Conservation (phyloP, 176 grass and related monocot genomes). For the Oryza glumipatula region DNA sequence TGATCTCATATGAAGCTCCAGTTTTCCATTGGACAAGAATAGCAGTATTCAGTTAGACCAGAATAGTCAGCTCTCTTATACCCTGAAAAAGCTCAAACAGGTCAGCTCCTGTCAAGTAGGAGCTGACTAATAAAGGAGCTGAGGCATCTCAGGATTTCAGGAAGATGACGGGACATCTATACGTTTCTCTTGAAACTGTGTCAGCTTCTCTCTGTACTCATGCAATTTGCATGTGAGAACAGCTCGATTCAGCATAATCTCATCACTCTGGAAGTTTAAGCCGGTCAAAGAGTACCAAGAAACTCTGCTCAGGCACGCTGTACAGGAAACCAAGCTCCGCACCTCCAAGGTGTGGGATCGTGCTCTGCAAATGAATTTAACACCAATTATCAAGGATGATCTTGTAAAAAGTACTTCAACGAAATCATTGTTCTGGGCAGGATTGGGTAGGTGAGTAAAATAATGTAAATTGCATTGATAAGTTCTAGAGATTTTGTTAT, state of each 20-base stretch:
- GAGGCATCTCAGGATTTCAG: not conserved
- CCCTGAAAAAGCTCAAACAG: not conserved
- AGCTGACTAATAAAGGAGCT: not conserved
- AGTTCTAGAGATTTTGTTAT: not conserved
- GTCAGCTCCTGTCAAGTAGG: not conserved
- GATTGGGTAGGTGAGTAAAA: not conserved
- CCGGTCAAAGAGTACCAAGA: constrained; percentile 86
- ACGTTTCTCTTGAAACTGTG: not conserved
- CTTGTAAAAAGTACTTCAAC: not conserved
- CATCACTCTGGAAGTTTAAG: constrained; percentile 76
- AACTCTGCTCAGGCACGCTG: constrained; percentile 82
- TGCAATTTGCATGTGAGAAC: constrained; percentile 35
- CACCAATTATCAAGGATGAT: constrained; percentile 1
- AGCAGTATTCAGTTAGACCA: constrained; percentile 2
- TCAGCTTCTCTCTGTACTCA: not conserved
- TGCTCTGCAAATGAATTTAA: constrained; percentile 44
- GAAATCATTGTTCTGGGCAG: not conserved
- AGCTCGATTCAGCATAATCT: not conserved
- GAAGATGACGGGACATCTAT: constrained; percentile 7
- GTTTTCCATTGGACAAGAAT: not conserved
- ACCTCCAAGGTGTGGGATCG: constrained; percentile 69
- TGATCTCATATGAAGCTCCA: constrained; percentile 27
- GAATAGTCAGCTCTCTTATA: constrained; percentile 13
- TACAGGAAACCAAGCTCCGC: constrained; percentile 90
- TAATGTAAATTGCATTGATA: not conserved